A percentile compares a stretch with the other conserved stretches of the same genome.
Conservation (phyloP, 352 stramenopile species). For the Salisapilia sapeloensis region DNA sequence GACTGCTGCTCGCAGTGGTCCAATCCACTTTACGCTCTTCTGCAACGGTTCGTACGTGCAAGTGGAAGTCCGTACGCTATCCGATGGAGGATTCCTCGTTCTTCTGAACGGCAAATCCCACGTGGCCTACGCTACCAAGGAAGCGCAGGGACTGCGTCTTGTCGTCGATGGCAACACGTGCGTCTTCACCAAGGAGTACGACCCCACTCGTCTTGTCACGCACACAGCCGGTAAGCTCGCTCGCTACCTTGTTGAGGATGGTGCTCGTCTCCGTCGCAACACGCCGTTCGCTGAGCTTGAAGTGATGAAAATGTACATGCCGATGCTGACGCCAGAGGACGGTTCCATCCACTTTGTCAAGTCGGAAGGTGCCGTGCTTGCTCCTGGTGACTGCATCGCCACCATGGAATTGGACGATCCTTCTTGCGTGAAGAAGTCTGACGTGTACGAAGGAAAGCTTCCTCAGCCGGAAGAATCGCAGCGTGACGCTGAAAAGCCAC, state of each 20-base stretch:
- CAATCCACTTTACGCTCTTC: conserved; percentile 85
- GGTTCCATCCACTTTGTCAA: conserved; percentile 91
- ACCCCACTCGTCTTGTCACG: conserved; percentile 94
- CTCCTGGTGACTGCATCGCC: conserved; percentile 92
- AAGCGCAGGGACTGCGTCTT: conserved; percentile 81
- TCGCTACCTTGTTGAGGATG: conserved; percentile 97
- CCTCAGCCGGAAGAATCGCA: conserved; percentile 10
- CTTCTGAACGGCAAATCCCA: conserved; percentile 93
- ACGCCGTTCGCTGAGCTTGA: conserved; percentile 82
- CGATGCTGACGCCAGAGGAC: conserved; percentile 92
- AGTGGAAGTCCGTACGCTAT: conserved; percentile 91
- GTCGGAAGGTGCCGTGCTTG: conserved; percentile 92
- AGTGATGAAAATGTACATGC: conserved; percentile 99
- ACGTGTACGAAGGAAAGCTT: conserved; percentile 82
- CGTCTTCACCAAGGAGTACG: conserved; percentile 98
- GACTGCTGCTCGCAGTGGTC: conserved; percentile 76
- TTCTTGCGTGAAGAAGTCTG: conserved; percentile 89
- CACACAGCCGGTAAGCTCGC: conserved; percentile 98
- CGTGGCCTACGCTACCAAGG: conserved; percentile 92
- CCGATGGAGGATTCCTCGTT: conserved; percentile 97
- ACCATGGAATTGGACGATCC: conserved; percentile 97
- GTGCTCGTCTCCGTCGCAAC: conserved; percentile 70
- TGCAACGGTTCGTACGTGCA: conserved; percentile 80
- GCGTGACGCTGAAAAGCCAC: conserved; percentile 21
- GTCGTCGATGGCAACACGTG: conserved; percentile 92